Conservation (phyloP, 148 eudicot species). For the Amaranthus hypochondriacus region DNA sequence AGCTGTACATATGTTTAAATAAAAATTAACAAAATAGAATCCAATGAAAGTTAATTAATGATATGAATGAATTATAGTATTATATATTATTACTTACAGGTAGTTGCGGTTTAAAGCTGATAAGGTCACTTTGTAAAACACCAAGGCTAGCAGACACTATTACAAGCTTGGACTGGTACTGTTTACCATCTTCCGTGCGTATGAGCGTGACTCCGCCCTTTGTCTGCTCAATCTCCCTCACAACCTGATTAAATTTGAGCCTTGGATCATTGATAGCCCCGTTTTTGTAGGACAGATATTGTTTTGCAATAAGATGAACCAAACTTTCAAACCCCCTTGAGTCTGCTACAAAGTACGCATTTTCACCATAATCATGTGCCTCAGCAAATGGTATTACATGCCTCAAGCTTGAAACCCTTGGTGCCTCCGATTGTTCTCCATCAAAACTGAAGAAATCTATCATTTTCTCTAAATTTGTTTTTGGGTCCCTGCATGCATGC, state of each 20-base stretch:
- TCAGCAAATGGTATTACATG: constrained; percentile 26
- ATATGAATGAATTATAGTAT: too few species aligned
- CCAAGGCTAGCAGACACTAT: constrained; percentile 31
- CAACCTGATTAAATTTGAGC: constrained; percentile 28
- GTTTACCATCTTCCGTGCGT: constrained; percentile 25
- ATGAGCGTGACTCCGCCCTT: constrained; percentile 10
- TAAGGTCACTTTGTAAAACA: constrained; percentile 33
- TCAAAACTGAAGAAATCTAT: constrained; percentile 22
- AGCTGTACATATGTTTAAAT: constrained; percentile 12
- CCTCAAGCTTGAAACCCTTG: constrained; percentile 33
- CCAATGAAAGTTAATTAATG: neutral
- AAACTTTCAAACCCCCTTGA: constrained; percentile 32
- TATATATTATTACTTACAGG: constrained; percentile 13
- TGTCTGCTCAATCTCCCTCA: constrained; percentile 15
- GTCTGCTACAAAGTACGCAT: constrained; percentile 29
- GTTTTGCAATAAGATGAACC: constrained; percentile 31
- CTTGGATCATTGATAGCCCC: constrained; percentile 17
- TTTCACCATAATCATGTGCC: constrained; percentile 19
- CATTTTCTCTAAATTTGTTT: constrained; percentile 23
- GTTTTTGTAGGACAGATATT: constrained; percentile 19
- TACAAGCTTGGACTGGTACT: constrained; percentile 19
- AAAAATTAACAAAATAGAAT: neutral
- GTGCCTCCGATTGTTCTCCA: constrained; percentile 28
- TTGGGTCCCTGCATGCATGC: constrained; percentile 19
- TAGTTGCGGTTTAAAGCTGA: constrained; percentile 21